Evolutionary conservation across 148 eudicot genomes (phyloP), one percentile per base, ranked within the genome.

Genomic region (Cornus kousa): DNA sequence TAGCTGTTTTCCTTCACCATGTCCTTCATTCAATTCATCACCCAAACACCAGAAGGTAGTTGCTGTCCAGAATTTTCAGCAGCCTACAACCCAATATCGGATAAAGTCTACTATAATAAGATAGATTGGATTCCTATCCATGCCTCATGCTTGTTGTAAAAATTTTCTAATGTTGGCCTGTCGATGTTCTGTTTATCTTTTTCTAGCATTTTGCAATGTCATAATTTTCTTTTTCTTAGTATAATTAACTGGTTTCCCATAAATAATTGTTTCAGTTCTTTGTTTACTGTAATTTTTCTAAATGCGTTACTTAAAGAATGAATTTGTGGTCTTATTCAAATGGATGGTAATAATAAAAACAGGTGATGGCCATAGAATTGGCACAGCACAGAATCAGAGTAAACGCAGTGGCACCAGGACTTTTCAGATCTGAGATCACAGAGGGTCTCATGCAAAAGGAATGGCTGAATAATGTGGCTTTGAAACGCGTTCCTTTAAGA

Each of bases 341-440:
- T 16, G 7, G 7, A 4, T 16, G 7, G 23, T 43, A 33, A 55
- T 23, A 67, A 35, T 70, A 64, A n/a, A n/a, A n/a, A 23, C 77
- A 85, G 85, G 28, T 70, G 32, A 82, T 85, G 87, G 87, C 87
- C 22, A 0, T 82, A 20, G 88, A 85, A 66, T 71, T 86, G 22
- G 88, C 85, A 39, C 65, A 5, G 4, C 67, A 77, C 65, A 83
- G 78, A 20, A 86, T 86, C 28, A 73, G 82, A 78, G 85, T 86
- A 11, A 86, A 86, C 40, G 74, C 85, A n/a, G 77, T 86, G 40
- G 57, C 74, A 23, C 88, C 85, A 7, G 88, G 88, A 43, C 19
- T 86, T 31, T 86, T 86, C 74, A 55, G 59, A 69, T 85, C 87
- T 32, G 87, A 85, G 79, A 82, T 85, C 50, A 85, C 85, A 0